Conservation (phyloP, 345 rosid genomes). For the Pistacia vera region DNA sequence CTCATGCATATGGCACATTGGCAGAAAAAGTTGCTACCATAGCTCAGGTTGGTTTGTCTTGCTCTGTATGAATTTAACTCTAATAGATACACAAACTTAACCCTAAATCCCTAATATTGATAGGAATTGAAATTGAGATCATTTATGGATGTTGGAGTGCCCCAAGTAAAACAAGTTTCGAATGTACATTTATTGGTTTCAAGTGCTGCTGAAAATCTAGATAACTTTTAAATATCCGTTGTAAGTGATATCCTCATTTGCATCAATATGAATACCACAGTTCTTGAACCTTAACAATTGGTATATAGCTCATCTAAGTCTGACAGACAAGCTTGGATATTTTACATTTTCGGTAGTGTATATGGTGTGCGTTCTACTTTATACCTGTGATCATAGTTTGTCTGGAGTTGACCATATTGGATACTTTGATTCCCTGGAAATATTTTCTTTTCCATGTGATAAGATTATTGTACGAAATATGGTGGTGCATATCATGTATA, state of each 20-base stretch:
- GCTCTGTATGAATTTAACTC: neutral
- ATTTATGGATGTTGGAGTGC: neutral
- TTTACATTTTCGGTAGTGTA: neutral
- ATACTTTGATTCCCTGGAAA: neutral
- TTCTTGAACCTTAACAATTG: too few relatives aligned
- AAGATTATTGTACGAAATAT: neutral
- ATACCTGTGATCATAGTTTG: neutral
- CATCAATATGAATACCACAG: too few relatives aligned
- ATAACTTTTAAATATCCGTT: neutral
- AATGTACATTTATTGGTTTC: neutral
- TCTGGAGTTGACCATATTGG: neutral
- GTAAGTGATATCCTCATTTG: neutral
- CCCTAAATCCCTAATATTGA: neutral
- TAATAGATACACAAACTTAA: neutral
- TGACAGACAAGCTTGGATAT: neutral
- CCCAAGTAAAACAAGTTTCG: neutral
- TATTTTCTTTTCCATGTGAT: neutral
- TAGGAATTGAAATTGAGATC: neutral
- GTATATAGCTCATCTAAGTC: neutral
- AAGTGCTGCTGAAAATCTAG: neutral
- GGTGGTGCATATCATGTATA: neutral
- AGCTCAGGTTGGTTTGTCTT: constrained; percentile 74
- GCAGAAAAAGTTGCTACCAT: constrained; percentile 85
- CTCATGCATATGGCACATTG: constrained; percentile 86
- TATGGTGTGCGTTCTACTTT: neutral